These are phyloP conservation scores for Lodderomyces margitis DNA, from an alignment of 1,139 yeast species.

Conservation along the genomic window DNA sequence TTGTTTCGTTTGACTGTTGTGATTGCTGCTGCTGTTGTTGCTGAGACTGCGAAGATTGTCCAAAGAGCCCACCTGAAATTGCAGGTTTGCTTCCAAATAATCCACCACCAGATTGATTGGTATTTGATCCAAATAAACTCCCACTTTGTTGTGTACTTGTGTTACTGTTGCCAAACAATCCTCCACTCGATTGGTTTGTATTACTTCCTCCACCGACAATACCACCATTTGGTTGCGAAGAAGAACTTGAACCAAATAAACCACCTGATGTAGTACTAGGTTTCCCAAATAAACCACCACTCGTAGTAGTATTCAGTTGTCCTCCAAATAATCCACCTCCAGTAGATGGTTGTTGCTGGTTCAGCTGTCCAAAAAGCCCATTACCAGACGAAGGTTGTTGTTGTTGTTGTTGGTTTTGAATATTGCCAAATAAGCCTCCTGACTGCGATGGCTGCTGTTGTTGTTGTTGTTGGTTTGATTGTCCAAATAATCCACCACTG, in stretches of 20 bases:
- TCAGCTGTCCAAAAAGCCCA: slow-evolving; percentile 7
- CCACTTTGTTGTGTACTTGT: slow-evolving; percentile 16
- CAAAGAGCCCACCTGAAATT: slow-evolving; percentile 22
- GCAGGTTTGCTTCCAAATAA: slow-evolving; percentile 17
- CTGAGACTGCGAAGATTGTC: slow-evolving; percentile 4
- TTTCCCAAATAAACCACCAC: slow-evolving; percentile 9
- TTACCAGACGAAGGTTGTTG: slow-evolving; percentile 5
- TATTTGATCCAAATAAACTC: slow-evolving; percentile 24
- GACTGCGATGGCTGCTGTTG: slow-evolving; percentile 6
- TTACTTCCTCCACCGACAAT: slow-evolving; percentile 2
- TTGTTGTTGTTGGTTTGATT: slow-evolving; percentile 5
- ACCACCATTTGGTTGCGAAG: slow-evolving; percentile 4
- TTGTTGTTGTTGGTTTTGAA: slow-evolving; percentile 2
- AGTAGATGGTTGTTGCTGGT: slow-evolving; percentile 5
- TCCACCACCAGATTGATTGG: slow-evolving; percentile 17
- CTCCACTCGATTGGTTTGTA: slow-evolving; percentile 13
- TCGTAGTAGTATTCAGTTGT: slow-evolving; percentile 2
- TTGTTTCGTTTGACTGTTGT: slow-evolving; percentile 17
- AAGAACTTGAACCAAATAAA: neutral
- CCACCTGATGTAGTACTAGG: slow-evolving; percentile 3
- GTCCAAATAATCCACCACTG: slow-evolving; percentile 7
- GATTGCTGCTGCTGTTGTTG: slow-evolving; percentile 10
- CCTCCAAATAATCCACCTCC: slow-evolving; percentile 5
- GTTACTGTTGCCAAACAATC: slow-evolving; percentile 16
- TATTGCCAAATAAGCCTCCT: slow-evolving; percentile 11